phyloP scores from a whole-genome alignment of 192 early-diverging fungal genomes.

The Gigaspora rosea region DNA sequence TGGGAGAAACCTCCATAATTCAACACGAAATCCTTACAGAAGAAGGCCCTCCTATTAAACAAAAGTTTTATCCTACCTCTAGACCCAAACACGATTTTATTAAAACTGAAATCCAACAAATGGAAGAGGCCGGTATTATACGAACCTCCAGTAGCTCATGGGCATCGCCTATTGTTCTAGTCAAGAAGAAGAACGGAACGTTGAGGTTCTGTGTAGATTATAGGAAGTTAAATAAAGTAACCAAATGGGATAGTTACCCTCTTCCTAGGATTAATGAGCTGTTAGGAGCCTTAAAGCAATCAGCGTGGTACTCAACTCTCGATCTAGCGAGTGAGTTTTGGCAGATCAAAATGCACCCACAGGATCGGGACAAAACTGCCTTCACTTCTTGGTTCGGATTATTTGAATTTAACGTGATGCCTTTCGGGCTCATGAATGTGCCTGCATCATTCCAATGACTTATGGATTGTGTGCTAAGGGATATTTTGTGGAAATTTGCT shows the following conservation, averaged over 20 bases:
- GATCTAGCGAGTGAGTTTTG: conserved; percentile 45
- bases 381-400: conserved; percentile 27
- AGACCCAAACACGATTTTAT: neutral
- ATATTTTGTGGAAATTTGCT: no score
- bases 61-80: neutral
- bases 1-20: no score
- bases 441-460: no score
- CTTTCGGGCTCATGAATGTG: no score
- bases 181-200: conserved; percentile 20
- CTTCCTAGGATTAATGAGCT: conserved; percentile 53
- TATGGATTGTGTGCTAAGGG: no score
- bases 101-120: neutral
- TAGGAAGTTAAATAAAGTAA: no score
- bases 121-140: neutral
- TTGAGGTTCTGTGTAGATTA: no score
- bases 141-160: no score
- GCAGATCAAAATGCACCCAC: conserved; percentile 38
- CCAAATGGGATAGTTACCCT: no score
- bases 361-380: conserved; percentile 14
- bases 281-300: conserved; percentile 36
- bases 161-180: conserved; percentile 31
- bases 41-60: neutral
- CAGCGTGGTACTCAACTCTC: conserved; percentile 43
- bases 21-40: neutral
- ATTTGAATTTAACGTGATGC: no score